Base-by-base conservation (phyloP, 352 stramenopile species). In the Peronospora tabacina region DNA sequence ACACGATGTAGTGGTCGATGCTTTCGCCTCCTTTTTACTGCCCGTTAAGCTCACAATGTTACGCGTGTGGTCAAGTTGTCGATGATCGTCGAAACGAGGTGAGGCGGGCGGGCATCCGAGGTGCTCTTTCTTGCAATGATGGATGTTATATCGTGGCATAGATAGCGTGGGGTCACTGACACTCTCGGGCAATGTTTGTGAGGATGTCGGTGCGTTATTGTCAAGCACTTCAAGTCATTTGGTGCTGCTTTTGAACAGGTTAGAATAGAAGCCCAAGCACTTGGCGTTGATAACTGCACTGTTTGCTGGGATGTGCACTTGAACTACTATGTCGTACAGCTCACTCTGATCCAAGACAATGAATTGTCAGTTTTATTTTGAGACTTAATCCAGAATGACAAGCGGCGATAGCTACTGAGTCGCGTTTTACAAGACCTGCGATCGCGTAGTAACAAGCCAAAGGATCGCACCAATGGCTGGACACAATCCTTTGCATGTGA, bases 81-180 rank as follows among this genome's bases (percentile, higher is more conserved):
- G 61, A 49, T 5, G 61, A 55, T n/a, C 55, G 61, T n/a, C 55
- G 61, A 32, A 34, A 53, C 16, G 51, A 44, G 9, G 40, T 32
- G 13, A 35, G 34, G 5, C 34, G n/a, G n/a, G n/a, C n/a, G 22
- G 22, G 22, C 7, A 26, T 5, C 22, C 4, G 3, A 3, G 20
- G 7, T 44, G 36, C 13, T 24, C 55, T 15, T 51, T 63, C 26
- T 58, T 3, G 40, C 60, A 52, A 20, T 68, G 61, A 72, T 78
- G 5, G 69, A 82, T 12, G 70, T 61, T 22, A 80, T 58, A 12
- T 66, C 84, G 24, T 81, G 41, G 17, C 73, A 70, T 38, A 77
- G 61, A 30, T 85, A 84, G 17, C 72, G 55, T 19, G 70, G 68
- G 32, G 74, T 61, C 33, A 47, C 45, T 8, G 52, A 51, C 5